Evolutionary conservation across 495 filamentous ascomycete species (phyloP), one percentile per base, ranked within the genome.

Genomic region (Podospora fimiseda): DNA sequence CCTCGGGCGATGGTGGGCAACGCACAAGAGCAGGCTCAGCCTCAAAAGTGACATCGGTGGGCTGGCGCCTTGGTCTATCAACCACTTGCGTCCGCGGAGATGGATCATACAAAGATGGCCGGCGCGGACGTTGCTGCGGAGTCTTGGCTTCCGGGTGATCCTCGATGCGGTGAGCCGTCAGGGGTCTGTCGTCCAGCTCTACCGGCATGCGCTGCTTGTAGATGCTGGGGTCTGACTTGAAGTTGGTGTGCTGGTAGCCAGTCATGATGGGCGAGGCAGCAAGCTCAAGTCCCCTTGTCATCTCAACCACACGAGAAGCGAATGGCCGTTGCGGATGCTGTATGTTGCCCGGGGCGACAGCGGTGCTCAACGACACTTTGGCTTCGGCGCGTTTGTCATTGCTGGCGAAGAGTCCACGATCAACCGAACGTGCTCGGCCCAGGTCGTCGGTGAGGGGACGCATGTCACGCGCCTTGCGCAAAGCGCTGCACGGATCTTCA

Each of bases 321-420:
- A 66, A 62, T 0, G 69, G 71, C 33, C 75, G 61, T 33, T 60
- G 70, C 7, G 80, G 70, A 21, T 70, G 68, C 30, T 83, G 77
- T 41, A 87, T 66, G 50, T 77, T 81, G 6, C 84, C 84, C n/a
- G 79, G 74, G 1, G 83, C 84, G 39, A 83, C 69, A 3, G 81
- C 76, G 23, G 74, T 80, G 54, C 77, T 87, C 40, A 86, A 57
- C 18, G 80, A 78, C 16, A 86, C 70, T 57, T 74, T 82, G 13
- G 87, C 77, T 52, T 82, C 84, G 18, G 82, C 79, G 58, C 80
- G 83, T 56, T 80, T 81, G 51, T 88, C 81, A 43, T 61, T 65
- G 52, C 68, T 75, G 14, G 75, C 77, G 42, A 82, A 70, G 21
- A 81, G 60, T 1, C 71, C 74, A 18, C 79, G 63, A 48, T 88